Conservation (phyloP, 169 alveolate genomes). For the Toxoplasma gondii region DNA sequence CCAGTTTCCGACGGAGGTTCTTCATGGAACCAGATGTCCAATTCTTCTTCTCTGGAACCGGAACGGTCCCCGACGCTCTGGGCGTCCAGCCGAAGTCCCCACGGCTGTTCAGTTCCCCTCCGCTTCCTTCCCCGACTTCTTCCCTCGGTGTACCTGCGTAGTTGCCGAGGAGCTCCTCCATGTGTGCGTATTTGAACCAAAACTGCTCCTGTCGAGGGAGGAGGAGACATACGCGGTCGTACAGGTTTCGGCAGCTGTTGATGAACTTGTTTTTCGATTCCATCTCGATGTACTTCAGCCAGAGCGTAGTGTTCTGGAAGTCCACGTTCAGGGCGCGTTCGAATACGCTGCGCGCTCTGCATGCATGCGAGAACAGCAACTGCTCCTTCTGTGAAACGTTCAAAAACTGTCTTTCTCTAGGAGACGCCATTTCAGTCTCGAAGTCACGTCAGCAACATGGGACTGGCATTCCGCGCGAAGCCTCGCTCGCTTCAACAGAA, state of each 20-base stretch:
- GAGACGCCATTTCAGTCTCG: neutral
- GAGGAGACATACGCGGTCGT: slow-evolving; percentile 96
- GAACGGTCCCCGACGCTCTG: too few species aligned
- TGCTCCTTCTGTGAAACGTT: neutral
- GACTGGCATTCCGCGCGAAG: too few species aligned
- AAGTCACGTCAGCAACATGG: neutral
- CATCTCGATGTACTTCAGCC: slow-evolving; percentile 98
- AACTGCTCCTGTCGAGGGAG: slow-evolving; percentile 98
- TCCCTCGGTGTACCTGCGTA: too few species aligned
- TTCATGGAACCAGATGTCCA: too few species aligned
- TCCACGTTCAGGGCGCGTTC: slow-evolving; percentile 98
- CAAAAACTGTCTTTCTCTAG: neutral
- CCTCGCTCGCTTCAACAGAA: too few species aligned
- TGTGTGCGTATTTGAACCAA: slow-evolving; percentile 98
- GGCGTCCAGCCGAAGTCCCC: too few species aligned
- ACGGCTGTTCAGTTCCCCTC: too few species aligned
- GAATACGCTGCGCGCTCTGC: slow-evolving; percentile 94
- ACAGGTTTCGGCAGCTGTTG: slow-evolving; percentile 89
- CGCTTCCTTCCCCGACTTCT: too few species aligned
- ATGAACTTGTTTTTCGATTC: slow-evolving; percentile 94
- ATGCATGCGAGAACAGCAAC: neutral
- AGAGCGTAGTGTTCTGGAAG: slow-evolving; percentile 91
- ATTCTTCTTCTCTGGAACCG: too few species aligned
- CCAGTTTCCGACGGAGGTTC: too few species aligned
- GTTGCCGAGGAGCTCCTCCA: slow-evolving; percentile 98